Conservation (phyloP, 1,284 basidiomycete species). For the Trametes sp. region DNA sequence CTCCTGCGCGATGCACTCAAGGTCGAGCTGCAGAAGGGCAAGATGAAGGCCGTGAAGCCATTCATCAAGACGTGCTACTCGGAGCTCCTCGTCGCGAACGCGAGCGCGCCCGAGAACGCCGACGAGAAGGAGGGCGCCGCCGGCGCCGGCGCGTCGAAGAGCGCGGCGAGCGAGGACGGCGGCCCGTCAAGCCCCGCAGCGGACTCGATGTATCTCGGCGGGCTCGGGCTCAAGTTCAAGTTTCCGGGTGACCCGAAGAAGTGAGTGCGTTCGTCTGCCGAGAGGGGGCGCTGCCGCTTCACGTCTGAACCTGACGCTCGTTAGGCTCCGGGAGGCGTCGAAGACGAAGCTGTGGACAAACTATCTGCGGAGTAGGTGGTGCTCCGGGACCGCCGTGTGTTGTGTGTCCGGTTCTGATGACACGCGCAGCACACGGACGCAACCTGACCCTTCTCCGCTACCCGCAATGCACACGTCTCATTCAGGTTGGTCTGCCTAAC, state of each 20-base stretch:
- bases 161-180: slow-evolving; percentile 60
- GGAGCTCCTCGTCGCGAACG: slow-evolving; percentile 78
- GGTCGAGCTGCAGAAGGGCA: slow-evolving; percentile 82
- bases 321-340: slow-evolving; percentile 90
- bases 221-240: slow-evolving; percentile 87
- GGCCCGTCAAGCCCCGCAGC: slow-evolving; percentile 55
- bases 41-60: slow-evolving; percentile 93
- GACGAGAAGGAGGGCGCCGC: slow-evolving; percentile 60
- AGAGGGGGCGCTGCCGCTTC: not conserved
- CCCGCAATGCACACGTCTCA: slow-evolving; percentile 94
- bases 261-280: slow-evolving; percentile 50
- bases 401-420: slow-evolving; percentile 9
- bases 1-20: slow-evolving; percentile 91
- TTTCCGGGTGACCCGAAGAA: slow-evolving; percentile 96
- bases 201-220: slow-evolving; percentile 79
- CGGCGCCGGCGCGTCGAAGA: slow-evolving; percentile 58
- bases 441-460: slow-evolving; percentile 94
- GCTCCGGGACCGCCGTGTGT: not conserved
- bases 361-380: slow-evolving; percentile 79
- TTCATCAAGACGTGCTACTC: slow-evolving; percentile 96
- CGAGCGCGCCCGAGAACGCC: slow-evolving; percentile 66
- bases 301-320: not conserved
- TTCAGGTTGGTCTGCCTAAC: slow-evolving; percentile 97
- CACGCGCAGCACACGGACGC: slow-evolving; percentile 77
- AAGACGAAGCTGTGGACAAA: slow-evolving; percentile 98